Conservation (phyloP, 2,329 filamentous ascomycete genomes). For the Penicillium palitans region DNA sequence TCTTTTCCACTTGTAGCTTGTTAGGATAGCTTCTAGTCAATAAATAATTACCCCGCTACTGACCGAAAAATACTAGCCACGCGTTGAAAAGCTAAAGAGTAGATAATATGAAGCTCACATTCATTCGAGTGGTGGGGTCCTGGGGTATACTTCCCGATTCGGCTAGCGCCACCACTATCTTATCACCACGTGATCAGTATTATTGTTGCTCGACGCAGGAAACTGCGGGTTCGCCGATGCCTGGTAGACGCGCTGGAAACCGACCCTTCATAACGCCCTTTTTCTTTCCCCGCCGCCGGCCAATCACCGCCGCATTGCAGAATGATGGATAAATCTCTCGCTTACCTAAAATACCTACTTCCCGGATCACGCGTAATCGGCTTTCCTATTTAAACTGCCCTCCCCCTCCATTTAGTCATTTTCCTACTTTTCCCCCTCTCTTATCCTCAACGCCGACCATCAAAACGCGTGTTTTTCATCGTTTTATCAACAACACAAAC, state of each 20-base stretch:
- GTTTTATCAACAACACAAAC: background rate
- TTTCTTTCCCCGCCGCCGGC: constrained; percentile 33
- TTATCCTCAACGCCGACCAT: background rate
- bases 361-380: constrained; percentile 35
- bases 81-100: background rate
- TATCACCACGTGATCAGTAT: constrained; percentile 27
- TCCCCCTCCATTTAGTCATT: constrained; percentile 18
- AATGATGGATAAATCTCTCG: constrained; percentile 23
- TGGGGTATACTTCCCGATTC: background rate
- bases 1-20: background rate
- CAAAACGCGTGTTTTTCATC: constrained; percentile 23
- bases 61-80: background rate
- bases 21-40: background rate
- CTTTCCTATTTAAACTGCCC: constrained; percentile 34
- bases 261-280: constrained; percentile 43
- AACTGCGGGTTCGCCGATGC: constrained; percentile 21
- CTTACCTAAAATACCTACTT: constrained; percentile 26
- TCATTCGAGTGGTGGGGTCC: background rate
- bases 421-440: constrained; percentile 20
- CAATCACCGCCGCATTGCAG: constrained; percentile 37
- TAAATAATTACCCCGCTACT: background rate
- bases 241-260: constrained; percentile 35
- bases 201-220: constrained; percentile 7
- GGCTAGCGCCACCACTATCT: background rate
- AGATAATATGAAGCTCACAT: background rate